Percentiles rank a stretch among this genome's conserved stretches.
Evolutionary conservation across 257 asterid species (phyloP).

Genomic region (Verbena officinalis): DNA sequence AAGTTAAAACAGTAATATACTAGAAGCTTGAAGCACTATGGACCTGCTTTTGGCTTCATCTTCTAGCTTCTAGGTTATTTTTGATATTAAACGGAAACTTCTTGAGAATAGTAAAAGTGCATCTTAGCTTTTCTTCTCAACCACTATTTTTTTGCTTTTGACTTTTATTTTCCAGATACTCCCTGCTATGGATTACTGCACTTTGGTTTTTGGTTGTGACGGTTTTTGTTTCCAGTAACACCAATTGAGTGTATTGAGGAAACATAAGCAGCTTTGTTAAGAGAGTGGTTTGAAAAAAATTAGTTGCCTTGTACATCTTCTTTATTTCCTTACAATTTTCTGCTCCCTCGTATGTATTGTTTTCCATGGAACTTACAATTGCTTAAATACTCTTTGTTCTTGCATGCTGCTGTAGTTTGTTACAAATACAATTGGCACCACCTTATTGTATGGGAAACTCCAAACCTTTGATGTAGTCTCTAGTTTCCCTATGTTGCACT

Average conservation of each 20-base stretch:
- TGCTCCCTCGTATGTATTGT: neutral
- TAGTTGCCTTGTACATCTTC: conserved; percentile 51
- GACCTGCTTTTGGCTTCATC: too few species aligned
- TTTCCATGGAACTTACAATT: neutral
- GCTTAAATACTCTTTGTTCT: neutral
- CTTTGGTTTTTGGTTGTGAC: neutral
- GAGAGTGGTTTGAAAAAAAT: too few species aligned
- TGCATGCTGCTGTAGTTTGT: neutral
- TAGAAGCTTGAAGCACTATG: too few species aligned
- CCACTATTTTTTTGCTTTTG: too few species aligned
- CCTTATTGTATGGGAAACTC: neutral
- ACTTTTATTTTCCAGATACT: too few species aligned
- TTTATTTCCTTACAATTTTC: conserved; percentile 31
- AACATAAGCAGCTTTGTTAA: conserved; percentile 9
- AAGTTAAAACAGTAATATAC: too few species aligned
- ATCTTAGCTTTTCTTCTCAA: too few species aligned
- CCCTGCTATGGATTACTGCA: too few species aligned
- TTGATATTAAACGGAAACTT: too few species aligned
- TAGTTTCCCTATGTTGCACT: neutral
- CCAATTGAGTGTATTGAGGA: neutral
- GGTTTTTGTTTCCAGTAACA: neutral
- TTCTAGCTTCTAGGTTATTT: too few species aligned
- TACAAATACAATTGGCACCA: conserved; percentile 8
- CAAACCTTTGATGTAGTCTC: conserved; percentile 1
- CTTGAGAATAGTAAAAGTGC: too few species aligned